Conservation (phyloP, 306 rosid species). For the Medicago ruthenica region DNA sequence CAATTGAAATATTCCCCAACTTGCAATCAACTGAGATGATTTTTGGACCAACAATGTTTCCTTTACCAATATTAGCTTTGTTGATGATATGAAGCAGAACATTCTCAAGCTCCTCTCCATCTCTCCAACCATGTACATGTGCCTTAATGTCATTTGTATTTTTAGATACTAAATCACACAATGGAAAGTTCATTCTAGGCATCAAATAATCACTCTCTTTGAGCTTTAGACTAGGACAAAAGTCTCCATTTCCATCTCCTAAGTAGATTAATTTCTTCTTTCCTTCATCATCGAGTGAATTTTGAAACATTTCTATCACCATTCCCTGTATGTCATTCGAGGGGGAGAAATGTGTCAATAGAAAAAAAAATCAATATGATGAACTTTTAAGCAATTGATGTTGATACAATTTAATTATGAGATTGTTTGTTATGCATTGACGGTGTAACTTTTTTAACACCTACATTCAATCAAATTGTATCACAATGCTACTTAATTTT, state of each 20-base stretch:
- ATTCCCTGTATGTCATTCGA: slow-evolving; percentile 51
- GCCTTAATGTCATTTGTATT: slow-evolving; percentile 55
- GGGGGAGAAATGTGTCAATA: not conserved
- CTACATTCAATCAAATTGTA: too few species aligned
- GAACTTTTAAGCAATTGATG: not conserved
- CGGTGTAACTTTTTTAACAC: too few species aligned
- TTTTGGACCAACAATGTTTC: slow-evolving; percentile 8
- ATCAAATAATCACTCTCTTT: slow-evolving; percentile 57
- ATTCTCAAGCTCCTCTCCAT: slow-evolving; percentile 55
- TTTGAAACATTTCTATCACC: slow-evolving; percentile 58
- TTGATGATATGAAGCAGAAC: slow-evolving; percentile 45
- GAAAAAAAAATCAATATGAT: not conserved
- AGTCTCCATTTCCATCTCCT: slow-evolving; percentile 76
- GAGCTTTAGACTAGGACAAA: slow-evolving; percentile 71
- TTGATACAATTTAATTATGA: not conserved
- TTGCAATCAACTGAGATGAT: slow-evolving; percentile 46
- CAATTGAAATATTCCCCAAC: slow-evolving; percentile 39
- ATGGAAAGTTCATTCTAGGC: slow-evolving; percentile 62
- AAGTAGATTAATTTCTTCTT: slow-evolving; percentile 56
- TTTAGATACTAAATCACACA: slow-evolving; percentile 54
- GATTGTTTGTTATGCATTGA: not conserved
- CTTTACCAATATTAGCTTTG: slow-evolving; percentile 38
- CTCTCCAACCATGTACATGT: slow-evolving; percentile 59
- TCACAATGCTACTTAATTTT: too few species aligned
- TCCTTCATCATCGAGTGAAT: slow-evolving; percentile 42